Evolutionary conservation across 495 filamentous ascomycete genomes (phyloP).

Genomic region (Chaetomium tenue): DNA sequence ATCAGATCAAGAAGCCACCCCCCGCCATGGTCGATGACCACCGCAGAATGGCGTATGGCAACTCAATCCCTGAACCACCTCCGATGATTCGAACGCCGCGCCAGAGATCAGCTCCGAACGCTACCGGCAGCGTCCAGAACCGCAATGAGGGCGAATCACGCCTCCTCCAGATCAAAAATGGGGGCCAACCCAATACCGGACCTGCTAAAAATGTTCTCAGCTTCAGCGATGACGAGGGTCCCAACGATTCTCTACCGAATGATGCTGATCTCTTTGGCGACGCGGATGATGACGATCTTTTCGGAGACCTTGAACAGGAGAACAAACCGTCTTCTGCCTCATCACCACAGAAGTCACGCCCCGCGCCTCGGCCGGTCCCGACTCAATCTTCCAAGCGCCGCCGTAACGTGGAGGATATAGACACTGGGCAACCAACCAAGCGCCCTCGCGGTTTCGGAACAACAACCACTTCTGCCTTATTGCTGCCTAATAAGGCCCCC

Average conservation of each 20-base stretch:
- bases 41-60: constrained; percentile 31
- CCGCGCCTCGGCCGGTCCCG: neutral
- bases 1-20: constrained; percentile 41
- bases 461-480: neutral
- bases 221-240: constrained; percentile 29
- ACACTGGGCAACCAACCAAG: neutral
- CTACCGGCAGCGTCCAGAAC: neutral
- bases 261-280: constrained; percentile 18
- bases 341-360: neutral
- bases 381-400: neutral
- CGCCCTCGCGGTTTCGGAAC: neutral
- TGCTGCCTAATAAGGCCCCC: neutral
- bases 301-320: neutral
- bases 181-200: constrained; percentile 1
- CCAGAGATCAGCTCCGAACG: neutral
- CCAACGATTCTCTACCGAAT: neutral
- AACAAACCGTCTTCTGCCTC: neutral
- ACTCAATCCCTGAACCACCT: neutral
- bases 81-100: no score
- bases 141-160: constrained; percentile 26
- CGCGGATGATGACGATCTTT: neutral
- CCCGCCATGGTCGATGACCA: constrained; percentile 38
- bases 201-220: constrained; percentile 20
- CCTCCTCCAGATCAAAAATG: constrained; percentile 32
- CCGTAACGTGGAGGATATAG: neutral